Conservation (phyloP, 805 yeast genomes). For the Barnettozyma vustinii region DNA sequence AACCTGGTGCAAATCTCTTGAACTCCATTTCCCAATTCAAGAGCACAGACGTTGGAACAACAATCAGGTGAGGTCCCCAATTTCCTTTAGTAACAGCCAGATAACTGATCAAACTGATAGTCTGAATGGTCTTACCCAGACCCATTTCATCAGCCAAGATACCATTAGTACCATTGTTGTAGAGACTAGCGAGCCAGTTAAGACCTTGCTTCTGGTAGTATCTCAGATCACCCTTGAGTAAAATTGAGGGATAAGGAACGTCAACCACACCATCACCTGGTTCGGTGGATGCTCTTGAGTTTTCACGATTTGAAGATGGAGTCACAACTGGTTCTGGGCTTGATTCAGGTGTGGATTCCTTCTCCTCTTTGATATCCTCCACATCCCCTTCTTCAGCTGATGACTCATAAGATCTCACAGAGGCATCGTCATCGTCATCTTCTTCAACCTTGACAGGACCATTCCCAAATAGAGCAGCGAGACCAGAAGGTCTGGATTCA, state of each 20-base stretch:
- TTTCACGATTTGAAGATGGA: constrained; percentile 5
- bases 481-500: constrained; percentile 20
- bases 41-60: constrained; percentile 97
- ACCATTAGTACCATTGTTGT: constrained; percentile 90
- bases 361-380: constrained; percentile 13
- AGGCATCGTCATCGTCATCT: constrained; percentile 35
- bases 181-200: constrained; percentile 93
- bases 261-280: constrained; percentile 45
- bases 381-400: constrained; percentile 20
- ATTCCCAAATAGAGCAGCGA: constrained; percentile 35
- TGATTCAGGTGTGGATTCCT: constrained; percentile 21
- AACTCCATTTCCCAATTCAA: constrained; percentile 99
- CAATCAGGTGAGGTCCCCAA: constrained; percentile 98
- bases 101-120: constrained; percentile 79
- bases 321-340: constrained; percentile 7
- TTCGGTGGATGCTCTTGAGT: constrained; percentile 18
- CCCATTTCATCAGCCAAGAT: constrained; percentile 99
- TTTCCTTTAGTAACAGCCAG: constrained; percentile 88
- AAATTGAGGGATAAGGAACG: constrained; percentile 67
- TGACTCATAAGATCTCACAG: constrained; percentile 26
- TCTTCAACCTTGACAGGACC: constrained; percentile 24
- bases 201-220: constrained; percentile 94
- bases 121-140: constrained; percentile 93
- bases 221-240: constrained; percentile 77
- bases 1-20: constrained; percentile 96